A percentile compares a stretch with the other conserved stretches of the same genome.
These are phyloP conservation scores for Vigna trinervia DNA, from an alignment of 306 rosid species.

Conservation along the genomic window DNA sequence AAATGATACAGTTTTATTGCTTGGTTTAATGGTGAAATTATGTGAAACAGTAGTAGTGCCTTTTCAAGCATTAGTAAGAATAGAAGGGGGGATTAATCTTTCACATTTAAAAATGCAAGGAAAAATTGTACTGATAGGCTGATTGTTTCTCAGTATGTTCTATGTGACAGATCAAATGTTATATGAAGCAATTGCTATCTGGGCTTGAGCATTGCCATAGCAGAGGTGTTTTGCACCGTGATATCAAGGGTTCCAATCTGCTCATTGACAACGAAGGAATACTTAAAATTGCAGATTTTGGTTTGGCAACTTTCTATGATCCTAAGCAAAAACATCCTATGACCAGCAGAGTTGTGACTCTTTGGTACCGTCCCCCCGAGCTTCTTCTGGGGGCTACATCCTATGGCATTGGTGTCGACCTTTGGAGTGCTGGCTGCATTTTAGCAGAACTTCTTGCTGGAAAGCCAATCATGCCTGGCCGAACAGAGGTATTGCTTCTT, in stretches of 20 bases:
- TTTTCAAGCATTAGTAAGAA: neutral
- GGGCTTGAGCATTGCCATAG: constrained; percentile 97
- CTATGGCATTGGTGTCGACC: constrained; percentile 77
- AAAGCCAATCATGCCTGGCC: constrained; percentile 94
- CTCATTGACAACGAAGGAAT: constrained; percentile 79
- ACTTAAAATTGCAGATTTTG: constrained; percentile 91
- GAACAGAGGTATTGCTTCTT: constrained; percentile 76
- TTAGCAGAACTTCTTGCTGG: constrained; percentile 89
- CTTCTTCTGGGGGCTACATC: constrained; percentile 88
- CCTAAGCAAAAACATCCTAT: constrained; percentile 69
- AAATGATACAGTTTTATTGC: neutral
- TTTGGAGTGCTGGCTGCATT: constrained; percentile 98
- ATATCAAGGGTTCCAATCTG: constrained; percentile 92
- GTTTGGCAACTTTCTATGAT: constrained; percentile 77
- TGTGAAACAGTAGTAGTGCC: neutral
- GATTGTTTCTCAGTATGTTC: constrained; percentile 46
- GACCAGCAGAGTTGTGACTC: constrained; percentile 96
- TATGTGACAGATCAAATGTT: constrained; percentile 78
- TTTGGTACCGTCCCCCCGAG: constrained; percentile 97
- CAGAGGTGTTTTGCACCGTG: constrained; percentile 89
- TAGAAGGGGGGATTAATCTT: neutral
- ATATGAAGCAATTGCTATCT: constrained; percentile 80
- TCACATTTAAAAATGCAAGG: neutral
- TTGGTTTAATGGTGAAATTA: constrained; percentile 25
- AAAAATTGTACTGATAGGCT: constrained; percentile 26